Conservation (phyloP, 2,329 filamentous ascomycete species). For the Verticillium dahliae region DNA sequence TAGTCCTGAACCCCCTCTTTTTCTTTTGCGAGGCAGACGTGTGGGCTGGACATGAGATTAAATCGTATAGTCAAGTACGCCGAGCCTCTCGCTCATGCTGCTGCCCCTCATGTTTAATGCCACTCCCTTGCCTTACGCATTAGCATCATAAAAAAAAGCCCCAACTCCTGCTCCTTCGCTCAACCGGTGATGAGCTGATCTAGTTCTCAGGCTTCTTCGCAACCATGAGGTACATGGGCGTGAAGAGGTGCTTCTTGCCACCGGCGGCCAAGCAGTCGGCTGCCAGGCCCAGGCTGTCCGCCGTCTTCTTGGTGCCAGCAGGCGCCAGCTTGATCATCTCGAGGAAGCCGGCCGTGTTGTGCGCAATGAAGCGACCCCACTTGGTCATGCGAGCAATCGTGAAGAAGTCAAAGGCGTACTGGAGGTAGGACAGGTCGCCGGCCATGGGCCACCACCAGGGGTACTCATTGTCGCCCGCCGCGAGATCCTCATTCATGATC, state of each 20-base stretch:
- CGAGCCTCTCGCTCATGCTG: neutral
- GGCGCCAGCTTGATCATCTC: constrained; percentile 74
- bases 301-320: constrained; percentile 86
- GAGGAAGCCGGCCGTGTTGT: constrained; percentile 69
- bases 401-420: constrained; percentile 70
- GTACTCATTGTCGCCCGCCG: constrained; percentile 62
- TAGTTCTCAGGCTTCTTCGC: constrained; percentile 64
- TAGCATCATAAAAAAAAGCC: neutral
- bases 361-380: constrained; percentile 67
- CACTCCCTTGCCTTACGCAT: neutral
- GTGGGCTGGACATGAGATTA: neutral
- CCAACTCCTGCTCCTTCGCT: neutral
- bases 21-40: neutral
- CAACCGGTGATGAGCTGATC: neutral
- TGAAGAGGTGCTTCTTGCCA: constrained; percentile 86
- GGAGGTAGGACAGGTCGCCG: constrained; percentile 77
- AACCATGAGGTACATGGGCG: constrained; percentile 97
- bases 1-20: neutral
- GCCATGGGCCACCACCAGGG: constrained; percentile 95
- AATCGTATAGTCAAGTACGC: neutral
- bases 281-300: constrained; percentile 75
- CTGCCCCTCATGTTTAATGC: neutral
- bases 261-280: constrained; percentile 83
- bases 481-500: constrained; percentile 41
- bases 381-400: constrained; percentile 87